Evolutionary conservation across 2,329 filamentous ascomycete species (phyloP).

Genomic region (Stemphylium beticola): DNA sequence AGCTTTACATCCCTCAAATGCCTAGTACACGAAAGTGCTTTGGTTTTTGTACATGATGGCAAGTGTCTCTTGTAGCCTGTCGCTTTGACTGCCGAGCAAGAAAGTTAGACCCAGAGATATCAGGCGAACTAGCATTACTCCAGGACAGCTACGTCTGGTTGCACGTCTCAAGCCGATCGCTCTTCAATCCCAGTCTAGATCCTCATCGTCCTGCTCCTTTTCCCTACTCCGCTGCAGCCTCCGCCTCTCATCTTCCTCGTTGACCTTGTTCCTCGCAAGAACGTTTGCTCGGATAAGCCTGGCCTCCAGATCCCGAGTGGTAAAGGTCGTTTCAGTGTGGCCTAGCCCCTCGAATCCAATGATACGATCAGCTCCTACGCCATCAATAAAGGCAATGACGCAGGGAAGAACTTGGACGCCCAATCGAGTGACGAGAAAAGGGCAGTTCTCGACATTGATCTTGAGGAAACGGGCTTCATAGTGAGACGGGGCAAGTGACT

Average conservation of each 20-base stretch:
- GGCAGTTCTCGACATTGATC: conserved; percentile 66
- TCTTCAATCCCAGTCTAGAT: conserved; percentile 60
- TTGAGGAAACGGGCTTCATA: conserved; percentile 64
- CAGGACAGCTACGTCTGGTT: background rate
- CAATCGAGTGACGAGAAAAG: conserved; percentile 64
- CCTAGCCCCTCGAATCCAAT: conserved; percentile 66
- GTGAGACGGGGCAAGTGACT: conserved; percentile 61
- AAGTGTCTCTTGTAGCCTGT: background rate
- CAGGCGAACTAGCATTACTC: background rate
- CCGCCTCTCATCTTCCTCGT: conserved; percentile 50
- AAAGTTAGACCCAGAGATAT: background rate
- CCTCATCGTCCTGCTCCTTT: conserved; percentile 48
- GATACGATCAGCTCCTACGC: conserved; percentile 61
- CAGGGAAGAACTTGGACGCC: conserved; percentile 65
- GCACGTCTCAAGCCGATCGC: background rate
- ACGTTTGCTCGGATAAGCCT: conserved; percentile 60
- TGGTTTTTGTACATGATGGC: background rate
- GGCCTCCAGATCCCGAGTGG: conserved; percentile 60
- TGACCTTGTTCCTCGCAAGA: conserved; percentile 59
- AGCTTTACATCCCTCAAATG: background rate
- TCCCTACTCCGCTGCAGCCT: conserved; percentile 39
- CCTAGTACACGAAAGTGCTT: background rate
- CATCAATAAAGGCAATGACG: conserved; percentile 63
- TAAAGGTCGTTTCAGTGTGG: conserved; percentile 60
- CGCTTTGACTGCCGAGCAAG: background rate